Base-by-base conservation (phyloP, 2,329 filamentous ascomycete species). In the Fusarium robinianum region DNA sequence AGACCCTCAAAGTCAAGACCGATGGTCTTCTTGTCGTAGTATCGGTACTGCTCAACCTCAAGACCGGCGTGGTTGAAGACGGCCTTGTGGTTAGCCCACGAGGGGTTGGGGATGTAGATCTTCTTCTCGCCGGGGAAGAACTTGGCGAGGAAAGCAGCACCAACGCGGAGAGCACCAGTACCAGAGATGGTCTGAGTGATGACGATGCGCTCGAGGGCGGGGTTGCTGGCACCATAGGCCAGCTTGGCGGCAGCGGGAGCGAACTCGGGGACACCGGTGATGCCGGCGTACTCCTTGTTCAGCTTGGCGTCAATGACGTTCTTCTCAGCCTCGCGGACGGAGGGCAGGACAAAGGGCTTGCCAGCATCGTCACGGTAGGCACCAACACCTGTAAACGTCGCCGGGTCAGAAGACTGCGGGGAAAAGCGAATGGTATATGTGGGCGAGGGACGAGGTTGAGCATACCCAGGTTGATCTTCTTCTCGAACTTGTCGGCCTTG, bases 21-120 rank as follows among this genome's bases (percentile, higher is more conserved):
- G 68, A 96, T 97, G 66, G 92, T 97, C 69, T 96, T 85, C 80
- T 95, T 95, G 84, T 97, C 89, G 80, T 97, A 99, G 84, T 99
- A 99, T 64, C 89, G 82, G 81, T 99, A 99, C 76, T 91, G 90
- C 75, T 91, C 84, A 52, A 97, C 90, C 73, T 88, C 81, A 57
- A 99, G 81, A 45, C 91, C 90, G 21, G 89, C 87, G 73, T 97
- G 91, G 74, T 81, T 85, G 84, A 99, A 97, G 71, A 99, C 88
- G 55, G 92, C 91, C 68, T 83, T 88, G 80, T 99, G 94, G 82
- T 99, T 97, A 63, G 92, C 94, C 94, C 94, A 99, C 63, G 90
- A 95, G 38, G 94, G 94, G 44, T 79, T 91, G 51, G 94, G 94
- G 68, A 99, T 90, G 79, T 96, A 97, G 75, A 99, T 90, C 71